Percentiles rank a stretch among this genome's conserved stretches.
Conservation (phyloP, 495 filamentous ascomycete genomes). For the Tuber aestivum region DNA sequence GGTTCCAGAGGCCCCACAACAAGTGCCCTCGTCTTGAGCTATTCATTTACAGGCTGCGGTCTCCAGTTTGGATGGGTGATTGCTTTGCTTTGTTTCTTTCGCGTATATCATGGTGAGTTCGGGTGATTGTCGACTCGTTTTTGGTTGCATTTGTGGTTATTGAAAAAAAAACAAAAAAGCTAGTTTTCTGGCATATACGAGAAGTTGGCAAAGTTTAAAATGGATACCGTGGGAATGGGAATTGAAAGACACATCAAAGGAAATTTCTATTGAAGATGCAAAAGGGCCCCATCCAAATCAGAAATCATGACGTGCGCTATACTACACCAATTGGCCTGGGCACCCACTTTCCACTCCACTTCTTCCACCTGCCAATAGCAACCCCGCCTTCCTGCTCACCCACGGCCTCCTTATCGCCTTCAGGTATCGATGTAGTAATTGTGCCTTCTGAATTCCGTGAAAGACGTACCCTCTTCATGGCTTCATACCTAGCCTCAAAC, state of each 20-base stretch:
- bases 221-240: not conserved
- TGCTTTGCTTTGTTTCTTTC: not conserved
- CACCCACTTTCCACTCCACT: conserved; percentile 53
- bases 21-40: not conserved
- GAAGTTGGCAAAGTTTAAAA: not conserved
- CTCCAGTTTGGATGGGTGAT: not conserved
- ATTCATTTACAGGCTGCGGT: not conserved
- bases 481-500: conserved; percentile 33
- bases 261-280: not conserved
- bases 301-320: conserved; percentile 30
- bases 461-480: conserved; percentile 22
- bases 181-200: not conserved
- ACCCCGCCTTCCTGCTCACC: not conserved
- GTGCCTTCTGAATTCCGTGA: conserved; percentile 7
- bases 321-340: conserved; percentile 60
- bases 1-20: not conserved
- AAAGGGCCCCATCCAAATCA: not conserved
- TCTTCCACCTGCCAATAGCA: conserved; percentile 47
- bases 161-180: not conserved
- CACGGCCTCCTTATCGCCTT: not conserved
- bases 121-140: not conserved
- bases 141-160: not conserved
- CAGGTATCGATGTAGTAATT: not conserved
- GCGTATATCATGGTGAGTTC: not conserved
- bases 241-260: not conserved